These are phyloP conservation scores for Conringia planisiliqua DNA, from an alignment of 345 rosid species.

Conservation along the genomic window DNA sequence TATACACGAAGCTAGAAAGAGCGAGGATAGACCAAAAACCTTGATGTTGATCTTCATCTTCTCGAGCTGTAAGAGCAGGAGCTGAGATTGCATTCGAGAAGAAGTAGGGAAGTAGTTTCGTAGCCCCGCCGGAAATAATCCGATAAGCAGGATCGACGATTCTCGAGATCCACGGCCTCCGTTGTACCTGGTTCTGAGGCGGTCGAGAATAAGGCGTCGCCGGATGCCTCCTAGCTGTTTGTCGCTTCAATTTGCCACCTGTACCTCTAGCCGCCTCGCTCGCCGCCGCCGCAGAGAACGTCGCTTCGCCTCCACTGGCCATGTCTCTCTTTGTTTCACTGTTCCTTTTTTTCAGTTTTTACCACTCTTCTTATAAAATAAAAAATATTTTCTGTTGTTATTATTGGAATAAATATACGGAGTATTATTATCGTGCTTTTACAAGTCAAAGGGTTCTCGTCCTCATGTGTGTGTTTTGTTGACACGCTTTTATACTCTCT, in stretches of 20 bases:
- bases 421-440: neutral
- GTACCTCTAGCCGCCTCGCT: constrained; percentile 37
- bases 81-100: constrained; percentile 43
- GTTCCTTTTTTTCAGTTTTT: neutral
- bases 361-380: neutral
- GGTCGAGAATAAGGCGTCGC: constrained; percentile 67
- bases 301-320: constrained; percentile 34
- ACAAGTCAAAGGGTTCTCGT: constrained; percentile 8
- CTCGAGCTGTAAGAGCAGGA: constrained; percentile 39
- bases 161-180: constrained; percentile 64
- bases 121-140: constrained; percentile 65
- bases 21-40: constrained; percentile 34
- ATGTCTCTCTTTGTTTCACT: constrained; percentile 18
- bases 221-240: constrained; percentile 36
- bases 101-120: constrained; percentile 57
- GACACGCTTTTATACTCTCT: neutral
- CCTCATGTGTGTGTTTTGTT: neutral
- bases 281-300: constrained; percentile 32
- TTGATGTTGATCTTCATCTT: constrained; percentile 25
- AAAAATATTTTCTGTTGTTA: neutral
- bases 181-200: constrained; percentile 38
- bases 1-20: neutral
- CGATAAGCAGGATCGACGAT: constrained; percentile 82
- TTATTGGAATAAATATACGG: neutral
- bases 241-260: constrained; percentile 65